phyloP scores from a whole-genome alignment of 169 alveolate genomes.

The Perkinsus marinus region DNA sequence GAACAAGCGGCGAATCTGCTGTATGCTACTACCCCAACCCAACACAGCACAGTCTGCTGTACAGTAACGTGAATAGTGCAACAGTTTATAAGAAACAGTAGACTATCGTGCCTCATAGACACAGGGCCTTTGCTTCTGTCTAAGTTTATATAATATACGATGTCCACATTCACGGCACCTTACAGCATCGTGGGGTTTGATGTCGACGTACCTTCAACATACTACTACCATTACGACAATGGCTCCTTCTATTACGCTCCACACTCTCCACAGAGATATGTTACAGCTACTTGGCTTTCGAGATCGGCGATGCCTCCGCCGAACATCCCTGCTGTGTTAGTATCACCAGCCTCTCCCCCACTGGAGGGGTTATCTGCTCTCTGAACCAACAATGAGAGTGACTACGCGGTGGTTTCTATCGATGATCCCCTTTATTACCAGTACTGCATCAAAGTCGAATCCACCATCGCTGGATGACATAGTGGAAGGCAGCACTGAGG shows the following conservation, averaged over 20 bases:
- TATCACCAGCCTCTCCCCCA: neutral
- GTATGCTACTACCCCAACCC: too few species aligned
- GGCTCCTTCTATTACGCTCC: neutral
- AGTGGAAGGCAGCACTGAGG: too few species aligned
- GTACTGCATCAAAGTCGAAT: neutral
- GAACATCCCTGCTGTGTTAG: neutral
- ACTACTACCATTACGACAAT: neutral
- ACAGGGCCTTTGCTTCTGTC: neutral
- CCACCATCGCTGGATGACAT: neutral
- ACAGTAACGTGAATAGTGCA: neutral
- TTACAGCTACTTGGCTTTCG: neutral
- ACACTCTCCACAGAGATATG: neutral
- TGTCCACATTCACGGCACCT: neutral
- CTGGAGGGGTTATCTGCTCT: neutral
- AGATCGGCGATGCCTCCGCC: neutral
- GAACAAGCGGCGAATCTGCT: too few species aligned
- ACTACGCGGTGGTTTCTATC: too few species aligned
- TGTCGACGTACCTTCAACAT: neutral
- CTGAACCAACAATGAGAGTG: neutral
- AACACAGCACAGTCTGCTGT: neutral
- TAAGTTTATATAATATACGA: neutral
- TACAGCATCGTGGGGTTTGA: neutral
- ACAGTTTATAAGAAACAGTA: too few species aligned
- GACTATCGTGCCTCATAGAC: neutral
- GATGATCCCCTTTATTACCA: neutral